Conservation (phyloP, 768 basidiomycete species). For the Neoboletus magnificus region DNA sequence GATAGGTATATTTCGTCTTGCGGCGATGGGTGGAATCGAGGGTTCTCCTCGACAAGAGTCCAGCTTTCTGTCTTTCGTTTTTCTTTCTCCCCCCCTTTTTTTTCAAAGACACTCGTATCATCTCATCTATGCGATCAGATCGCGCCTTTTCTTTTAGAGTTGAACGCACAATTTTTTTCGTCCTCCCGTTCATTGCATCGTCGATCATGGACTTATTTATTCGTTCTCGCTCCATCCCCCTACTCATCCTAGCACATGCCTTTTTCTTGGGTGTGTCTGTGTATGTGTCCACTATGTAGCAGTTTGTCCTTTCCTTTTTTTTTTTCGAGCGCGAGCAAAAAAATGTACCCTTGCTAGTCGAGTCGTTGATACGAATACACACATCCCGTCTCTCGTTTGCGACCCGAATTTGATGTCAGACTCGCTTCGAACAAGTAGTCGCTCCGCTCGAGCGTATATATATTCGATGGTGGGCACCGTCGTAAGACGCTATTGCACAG, state of each 20-base stretch:
- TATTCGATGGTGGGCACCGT: not conserved
- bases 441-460: not conserved
- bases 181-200: slow-evolving; percentile 9
- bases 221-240: not conserved
- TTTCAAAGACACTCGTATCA: slow-evolving; percentile 7
- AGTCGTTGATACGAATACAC: not conserved
- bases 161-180: not conserved
- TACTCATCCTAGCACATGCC: not conserved
- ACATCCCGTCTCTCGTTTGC: not conserved
- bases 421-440: not conserved
- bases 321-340: not conserved
- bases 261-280: not conserved
- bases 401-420: not conserved
- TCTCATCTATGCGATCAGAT: not conserved
- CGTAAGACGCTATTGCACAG: not conserved
- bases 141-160: slow-evolving; percentile 1
- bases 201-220: slow-evolving; percentile 21
- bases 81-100: not conserved
- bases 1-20: too few species aligned
- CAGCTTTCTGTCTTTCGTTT: not conserved
- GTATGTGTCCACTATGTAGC: not conserved
- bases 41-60: not conserved
- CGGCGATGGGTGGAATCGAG: not conserved
- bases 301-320: not conserved
- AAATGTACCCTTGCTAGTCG: slow-evolving; percentile 1